Conservation (phyloP, 257 asterid species). For the Scutellaria galericulata region DNA sequence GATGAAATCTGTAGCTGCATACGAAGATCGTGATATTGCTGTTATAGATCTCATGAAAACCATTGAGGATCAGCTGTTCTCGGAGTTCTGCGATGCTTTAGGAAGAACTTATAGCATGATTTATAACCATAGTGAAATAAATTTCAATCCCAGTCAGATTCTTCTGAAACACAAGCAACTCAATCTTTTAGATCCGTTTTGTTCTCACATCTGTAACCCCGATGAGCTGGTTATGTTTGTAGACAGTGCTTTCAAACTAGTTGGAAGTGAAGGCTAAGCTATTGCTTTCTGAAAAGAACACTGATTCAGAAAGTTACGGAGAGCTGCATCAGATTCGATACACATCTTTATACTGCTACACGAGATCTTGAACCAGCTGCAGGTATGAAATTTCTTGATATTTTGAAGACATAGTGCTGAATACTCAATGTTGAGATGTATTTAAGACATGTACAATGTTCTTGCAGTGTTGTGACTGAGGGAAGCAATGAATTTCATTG, state of each 20-base stretch:
- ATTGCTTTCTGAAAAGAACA: not conserved
- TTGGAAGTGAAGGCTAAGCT: constrained; percentile 29
- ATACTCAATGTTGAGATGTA: constrained; percentile 3
- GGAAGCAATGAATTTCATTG: not conserved
- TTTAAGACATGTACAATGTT: not conserved
- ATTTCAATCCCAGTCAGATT: constrained; percentile 13
- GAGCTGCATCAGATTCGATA: constrained; percentile 2
- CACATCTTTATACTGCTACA: not conserved
- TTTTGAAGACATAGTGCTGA: not conserved
- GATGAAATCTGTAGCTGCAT: constrained; percentile 55
- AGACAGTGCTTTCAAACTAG: constrained; percentile 49
- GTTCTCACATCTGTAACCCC: constrained; percentile 50
- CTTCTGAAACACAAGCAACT: constrained; percentile 40
- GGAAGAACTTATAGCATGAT: constrained; percentile 53
- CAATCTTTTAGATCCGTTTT: constrained; percentile 29
- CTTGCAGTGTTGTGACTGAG: not conserved
- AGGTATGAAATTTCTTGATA: constrained; percentile 22
- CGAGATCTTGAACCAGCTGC: not conserved
- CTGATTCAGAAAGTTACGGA: not conserved
- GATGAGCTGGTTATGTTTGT: constrained; percentile 60
- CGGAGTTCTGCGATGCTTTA: constrained; percentile 56
- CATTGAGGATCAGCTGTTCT: constrained; percentile 55
- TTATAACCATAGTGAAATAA: constrained; percentile 34
- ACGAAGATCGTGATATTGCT: constrained; percentile 38
- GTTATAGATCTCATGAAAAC: constrained; percentile 37